Conservation (phyloP, 768 basidiomycete species). For the Trametes coccinea region DNA sequence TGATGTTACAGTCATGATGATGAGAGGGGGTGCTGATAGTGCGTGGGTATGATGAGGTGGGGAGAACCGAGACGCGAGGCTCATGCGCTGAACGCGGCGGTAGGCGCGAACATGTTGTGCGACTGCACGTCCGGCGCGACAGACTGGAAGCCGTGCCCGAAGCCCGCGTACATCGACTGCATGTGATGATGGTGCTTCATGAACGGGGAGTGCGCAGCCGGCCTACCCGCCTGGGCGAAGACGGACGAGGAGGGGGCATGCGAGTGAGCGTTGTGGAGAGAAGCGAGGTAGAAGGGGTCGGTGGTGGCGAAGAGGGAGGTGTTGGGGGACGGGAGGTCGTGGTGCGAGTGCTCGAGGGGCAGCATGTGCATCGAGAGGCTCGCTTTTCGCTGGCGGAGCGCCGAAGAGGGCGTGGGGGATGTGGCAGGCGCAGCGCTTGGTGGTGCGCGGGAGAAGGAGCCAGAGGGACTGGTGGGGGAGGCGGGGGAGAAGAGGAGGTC, state of each 20-base stretch:
- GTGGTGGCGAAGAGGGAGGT: constrained; percentile 44
- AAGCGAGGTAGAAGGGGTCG: constrained; percentile 52
- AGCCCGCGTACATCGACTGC: constrained; percentile 14
- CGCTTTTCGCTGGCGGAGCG: constrained; percentile 19
- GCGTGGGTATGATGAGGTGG: constrained; percentile 2
- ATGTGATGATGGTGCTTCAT: constrained; percentile 23
- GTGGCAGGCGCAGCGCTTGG: constrained; percentile 19
- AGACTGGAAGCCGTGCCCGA: constrained; percentile 14
- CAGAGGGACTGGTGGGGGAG: constrained; percentile 12
- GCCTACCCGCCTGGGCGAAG: constrained; percentile 40
- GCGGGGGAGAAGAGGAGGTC: constrained; percentile 42
- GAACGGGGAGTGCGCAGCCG: constrained; percentile 44
- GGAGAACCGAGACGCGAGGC: not conserved
- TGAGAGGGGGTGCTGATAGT: constrained; percentile 6
- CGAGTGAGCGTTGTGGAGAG: constrained; percentile 38
- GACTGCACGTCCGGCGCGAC: constrained; percentile 21
- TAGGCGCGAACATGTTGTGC: constrained; percentile 18
- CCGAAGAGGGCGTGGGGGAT: constrained; percentile 22
- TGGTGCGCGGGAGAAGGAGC: constrained; percentile 24
- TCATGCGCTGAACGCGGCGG: constrained; percentile 18
- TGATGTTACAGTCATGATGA: constrained; percentile 16
- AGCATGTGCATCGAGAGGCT: constrained; percentile 21
- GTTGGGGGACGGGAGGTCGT: constrained; percentile 31
- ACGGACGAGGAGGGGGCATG: constrained; percentile 33
- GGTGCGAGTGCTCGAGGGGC: constrained; percentile 19